phyloP scores from a whole-genome alignment of 345 rosid species.

The Hibiscus tridactylites region DNA sequence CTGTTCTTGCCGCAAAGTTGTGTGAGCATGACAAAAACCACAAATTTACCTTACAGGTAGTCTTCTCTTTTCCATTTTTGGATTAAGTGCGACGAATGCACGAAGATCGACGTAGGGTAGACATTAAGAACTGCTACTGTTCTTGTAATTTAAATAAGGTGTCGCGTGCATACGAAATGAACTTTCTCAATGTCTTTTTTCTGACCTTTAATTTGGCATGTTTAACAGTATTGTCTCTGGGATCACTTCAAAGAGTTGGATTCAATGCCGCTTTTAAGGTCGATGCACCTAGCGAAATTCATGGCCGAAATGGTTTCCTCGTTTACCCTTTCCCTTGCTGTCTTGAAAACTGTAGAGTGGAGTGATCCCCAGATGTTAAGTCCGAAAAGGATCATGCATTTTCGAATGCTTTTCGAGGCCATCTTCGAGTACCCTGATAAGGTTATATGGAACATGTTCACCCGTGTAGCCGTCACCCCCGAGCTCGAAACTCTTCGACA shows the following conservation, averaged over 20 bases:
- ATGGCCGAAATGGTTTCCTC: constrained; percentile 70
- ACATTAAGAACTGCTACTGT: not conserved
- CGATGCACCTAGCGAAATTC: constrained; percentile 84
- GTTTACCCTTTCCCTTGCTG: constrained; percentile 63
- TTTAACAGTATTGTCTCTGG: constrained; percentile 70
- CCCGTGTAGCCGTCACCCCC: constrained; percentile 55
- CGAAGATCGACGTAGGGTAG: not conserved
- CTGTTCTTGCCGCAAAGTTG: constrained; percentile 62
- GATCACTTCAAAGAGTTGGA: constrained; percentile 85
- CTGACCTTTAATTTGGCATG: constrained; percentile 1
- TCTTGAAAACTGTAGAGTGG: constrained; percentile 58
- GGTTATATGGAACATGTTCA: constrained; percentile 63
- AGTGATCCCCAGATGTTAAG: constrained; percentile 46
- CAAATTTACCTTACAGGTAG: constrained; percentile 82
- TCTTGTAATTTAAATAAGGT: not conserved
- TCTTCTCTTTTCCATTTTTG: not conserved
- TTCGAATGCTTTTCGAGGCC: constrained; percentile 72
- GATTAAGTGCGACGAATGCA: not conserved
- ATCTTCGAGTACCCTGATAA: constrained; percentile 59
- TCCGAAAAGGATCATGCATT: constrained; percentile 65
- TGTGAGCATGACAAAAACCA: constrained; percentile 87
- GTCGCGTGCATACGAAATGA: not conserved
- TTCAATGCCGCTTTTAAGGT: constrained; percentile 57
- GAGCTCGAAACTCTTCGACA: constrained; percentile 62
- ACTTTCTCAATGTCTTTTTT: not conserved